Base-by-base conservation (phyloP, 208 protist genomes). In the Crithidia mellificae region DNA sequence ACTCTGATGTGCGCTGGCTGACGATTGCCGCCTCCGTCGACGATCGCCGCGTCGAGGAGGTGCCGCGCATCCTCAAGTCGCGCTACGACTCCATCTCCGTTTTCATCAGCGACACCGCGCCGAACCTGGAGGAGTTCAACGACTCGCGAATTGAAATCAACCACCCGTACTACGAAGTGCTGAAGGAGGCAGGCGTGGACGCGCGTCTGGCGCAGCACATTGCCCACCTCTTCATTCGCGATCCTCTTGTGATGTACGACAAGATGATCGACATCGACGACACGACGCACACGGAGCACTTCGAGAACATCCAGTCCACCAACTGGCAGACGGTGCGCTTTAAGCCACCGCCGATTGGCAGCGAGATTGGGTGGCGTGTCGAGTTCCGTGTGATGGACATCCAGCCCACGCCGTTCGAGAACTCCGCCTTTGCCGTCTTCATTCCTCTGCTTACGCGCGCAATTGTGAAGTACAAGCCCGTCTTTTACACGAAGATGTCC, bases 221-320 rank as follows among this genome's bases (percentile, higher is more conserved):
- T 47, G 91, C 98, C 0, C 98, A 99, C 78, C 85, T 99, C 27
- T 99, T 99, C 69, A 98, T 99, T 64, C 92, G 98, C 22, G 98
- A 99, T 84, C 98, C 98, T 25, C 85, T 99, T 0, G 98, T 99
- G 2, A 88, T 99, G 52, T 99, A 97, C 67, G 81, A 92, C 56
- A 77, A 92, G 68, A 92, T 90, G 80, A 90, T 97, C 63, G 94
- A 98, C 66, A 88, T 98, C 51, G 96, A 99, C 67, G 97, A 99
- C 75, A 69, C 56, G 2, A 92, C 87, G 7, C 64, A 94, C 64
- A 91, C 80, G 19, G 98, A 99, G 65, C 98, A 99, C 72, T 99
- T 99, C 88, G 98, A 99, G 75, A 99, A 99, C 77, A 98, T 99
- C 68, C 97, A 99, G 68, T 98, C 93, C 4, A 99, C 97, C 41